Conservation (phyloP, 225 moss, liverwort and hornwort genomes). For the Climacium dendroides region DNA sequence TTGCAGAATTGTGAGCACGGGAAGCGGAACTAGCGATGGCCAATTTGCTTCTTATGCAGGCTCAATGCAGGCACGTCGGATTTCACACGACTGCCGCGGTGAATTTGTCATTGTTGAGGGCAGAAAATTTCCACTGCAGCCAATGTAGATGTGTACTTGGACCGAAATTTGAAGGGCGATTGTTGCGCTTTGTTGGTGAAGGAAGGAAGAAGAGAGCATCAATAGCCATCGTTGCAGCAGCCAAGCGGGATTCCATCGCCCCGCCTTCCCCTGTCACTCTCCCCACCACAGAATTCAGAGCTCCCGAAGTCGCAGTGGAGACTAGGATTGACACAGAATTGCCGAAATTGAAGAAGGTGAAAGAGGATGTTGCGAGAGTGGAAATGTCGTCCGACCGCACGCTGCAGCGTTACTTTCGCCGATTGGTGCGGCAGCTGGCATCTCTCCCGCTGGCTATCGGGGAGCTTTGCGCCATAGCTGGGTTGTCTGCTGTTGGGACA, state of each 20-base stretch:
- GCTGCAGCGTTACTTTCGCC: conserved; percentile 15
- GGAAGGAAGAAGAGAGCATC: neutral
- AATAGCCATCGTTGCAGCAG: neutral
- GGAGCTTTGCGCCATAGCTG: conserved; percentile 70
- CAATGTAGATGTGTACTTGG: neutral
- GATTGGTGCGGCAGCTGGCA: conserved; percentile 51
- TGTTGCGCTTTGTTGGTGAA: neutral
- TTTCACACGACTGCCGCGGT: neutral
- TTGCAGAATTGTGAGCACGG: neutral
- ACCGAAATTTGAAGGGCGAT: neutral
- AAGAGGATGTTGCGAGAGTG: conserved; percentile 16
- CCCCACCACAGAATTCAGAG: conserved; percentile 6
- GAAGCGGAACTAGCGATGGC: neutral
- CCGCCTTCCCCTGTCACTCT: neutral
- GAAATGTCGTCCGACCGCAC: conserved; percentile 1
- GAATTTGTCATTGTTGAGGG: neutral
- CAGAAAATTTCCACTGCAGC: neutral
- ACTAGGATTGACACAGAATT: neutral
- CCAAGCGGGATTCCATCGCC: neutral
- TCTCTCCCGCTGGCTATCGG: conserved; percentile 79
- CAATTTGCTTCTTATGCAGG: neutral
- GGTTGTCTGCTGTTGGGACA: conserved; percentile 79
- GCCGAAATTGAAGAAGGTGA: neutral
- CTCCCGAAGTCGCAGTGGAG: conserved; percentile 3
- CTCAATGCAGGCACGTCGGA: neutral